Evolutionary conservation across 2,329 filamentous ascomycete genomes (phyloP), one percentile per base, ranked within the genome.

Genomic region (Paraphaeosphaeria minitans): DNA sequence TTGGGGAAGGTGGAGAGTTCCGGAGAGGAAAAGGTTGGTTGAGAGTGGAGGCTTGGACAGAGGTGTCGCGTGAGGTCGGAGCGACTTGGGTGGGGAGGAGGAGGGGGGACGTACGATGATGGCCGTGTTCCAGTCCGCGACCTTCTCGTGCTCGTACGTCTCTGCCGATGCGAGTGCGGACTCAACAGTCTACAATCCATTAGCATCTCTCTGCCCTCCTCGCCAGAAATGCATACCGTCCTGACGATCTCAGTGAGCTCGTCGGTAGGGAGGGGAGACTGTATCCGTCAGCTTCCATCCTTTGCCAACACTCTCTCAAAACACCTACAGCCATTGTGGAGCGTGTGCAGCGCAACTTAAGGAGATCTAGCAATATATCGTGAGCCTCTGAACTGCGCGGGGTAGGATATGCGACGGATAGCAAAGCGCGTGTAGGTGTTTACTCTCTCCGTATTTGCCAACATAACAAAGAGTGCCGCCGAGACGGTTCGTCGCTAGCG

Each of bases 81-180:
- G 24, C n/a, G n/a, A n/a, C 3, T 27, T 3, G 47, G 29, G 22
- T 41, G 21, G 29, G 27, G 27, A 42, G 43, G 21, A 48, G 51
- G 57, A 49, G 50, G 55, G 61, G 82, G 58, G 56, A 87, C 50
- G 70, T 85, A 96, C 93, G 78, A 98, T 97, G 78, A 99, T 98
- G 66, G 84, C 83, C 35, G 90, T 90, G 82, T 98, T 98, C 94
- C 94, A 98, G 68, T 87, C 81, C 75, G 90, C 87, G 37, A 94
- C 96, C 75, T 90, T 89, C 56, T 87, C 80, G 79, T 98, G 95
- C 66, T 96, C 90, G 81, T 99, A 99, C 79, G 85, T 88, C 62
- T 92, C 87, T 60, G 88, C 87, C 63, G 80, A 84, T 62, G 87
- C 87, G 70, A 98, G 86, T 59, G 92, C 90, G 67, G 84, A 84